These are phyloP conservation scores for Aureobasidium namibiae DNA, from an alignment of 2,329 filamentous ascomycete species.

Conservation along the genomic window DNA sequence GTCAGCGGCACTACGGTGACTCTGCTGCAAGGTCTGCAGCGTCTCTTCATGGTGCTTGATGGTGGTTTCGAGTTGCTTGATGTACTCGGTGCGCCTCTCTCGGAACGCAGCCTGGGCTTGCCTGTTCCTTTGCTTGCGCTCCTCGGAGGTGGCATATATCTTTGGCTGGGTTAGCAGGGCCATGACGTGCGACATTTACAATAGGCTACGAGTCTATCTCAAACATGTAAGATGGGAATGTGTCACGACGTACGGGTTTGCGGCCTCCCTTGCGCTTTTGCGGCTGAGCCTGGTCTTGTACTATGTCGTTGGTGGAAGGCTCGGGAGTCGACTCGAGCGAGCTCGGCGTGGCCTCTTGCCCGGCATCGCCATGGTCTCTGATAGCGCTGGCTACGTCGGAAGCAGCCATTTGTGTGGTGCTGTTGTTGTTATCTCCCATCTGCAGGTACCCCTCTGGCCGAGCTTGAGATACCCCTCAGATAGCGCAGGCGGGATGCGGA, in stretches of 20 bases:
- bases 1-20: conserved; percentile 87
- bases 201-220: conserved; percentile 10
- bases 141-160: conserved; percentile 98
- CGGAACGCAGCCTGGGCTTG: conserved; percentile 97
- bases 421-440: conserved; percentile 39
- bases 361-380: conserved; percentile 35
- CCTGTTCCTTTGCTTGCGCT: conserved; percentile 93
- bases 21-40: conserved; percentile 83
- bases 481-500: conserved; percentile 11
- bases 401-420: conserved; percentile 26
- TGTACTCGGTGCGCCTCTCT: conserved; percentile 95
- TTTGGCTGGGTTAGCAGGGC: conserved; percentile 40
- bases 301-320: conserved; percentile 31
- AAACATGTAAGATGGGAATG: background rate
- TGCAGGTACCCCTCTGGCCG: conserved; percentile 35
- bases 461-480: conserved; percentile 13
- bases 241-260: conserved; percentile 67
- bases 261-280: conserved; percentile 96
- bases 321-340: conserved; percentile 43
- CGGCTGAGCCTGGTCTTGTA: conserved; percentile 35
- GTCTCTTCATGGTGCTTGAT: conserved; percentile 97
- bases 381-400: conserved; percentile 30
- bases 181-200: conserved; percentile 14
- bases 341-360: conserved; percentile 38
- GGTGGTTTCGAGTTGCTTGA: conserved; percentile 95